phyloP scores from a whole-genome alignment of 768 basidiomycete genomes.

The Russula dissimulans region DNA sequence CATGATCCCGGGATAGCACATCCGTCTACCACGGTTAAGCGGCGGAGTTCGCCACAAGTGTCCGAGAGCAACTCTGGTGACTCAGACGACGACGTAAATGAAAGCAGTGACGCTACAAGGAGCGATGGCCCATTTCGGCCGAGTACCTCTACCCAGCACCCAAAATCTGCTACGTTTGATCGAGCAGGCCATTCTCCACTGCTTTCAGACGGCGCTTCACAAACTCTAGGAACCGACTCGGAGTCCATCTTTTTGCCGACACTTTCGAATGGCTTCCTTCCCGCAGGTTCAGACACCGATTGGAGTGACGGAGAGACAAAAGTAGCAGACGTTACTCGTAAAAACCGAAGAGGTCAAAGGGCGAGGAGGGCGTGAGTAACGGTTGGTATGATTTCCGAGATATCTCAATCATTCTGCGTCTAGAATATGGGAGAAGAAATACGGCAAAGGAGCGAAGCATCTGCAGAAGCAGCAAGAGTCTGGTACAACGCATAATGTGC shows the following conservation, averaged over 20 bases:
- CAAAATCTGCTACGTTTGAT: not conserved
- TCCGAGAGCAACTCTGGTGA: constrained; percentile 33
- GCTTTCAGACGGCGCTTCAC: not conserved
- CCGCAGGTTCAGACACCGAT: constrained; percentile 73
- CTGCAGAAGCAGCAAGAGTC: constrained; percentile 47
- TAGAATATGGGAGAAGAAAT: constrained; percentile 99
- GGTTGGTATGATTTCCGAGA: not conserved
- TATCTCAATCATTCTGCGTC: not conserved
- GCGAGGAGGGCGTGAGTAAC: constrained; percentile 84
- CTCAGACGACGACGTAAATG: constrained; percentile 21
- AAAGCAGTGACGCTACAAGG: constrained; percentile 1
- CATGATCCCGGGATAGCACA: not conserved
- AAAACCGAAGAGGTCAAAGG: constrained; percentile 86
- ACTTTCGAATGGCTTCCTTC: constrained; percentile 75
- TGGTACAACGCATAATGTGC: not conserved
- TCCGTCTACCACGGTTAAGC: not conserved
- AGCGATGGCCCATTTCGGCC: not conserved
- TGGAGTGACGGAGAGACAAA: constrained; percentile 55
- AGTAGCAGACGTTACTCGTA: constrained; percentile 40
- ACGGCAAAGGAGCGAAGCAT: constrained; percentile 84
- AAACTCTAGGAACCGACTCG: constrained; percentile 23
- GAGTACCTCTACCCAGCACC: not conserved
- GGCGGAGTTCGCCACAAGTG: not conserved
- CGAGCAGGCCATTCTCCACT: not conserved
- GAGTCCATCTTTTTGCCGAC: constrained; percentile 80